Percentiles rank a stretch among this genome's conserved stretches.
Conservation (phyloP, 805 yeast species). For the Schwanniomyces sp. region DNA sequence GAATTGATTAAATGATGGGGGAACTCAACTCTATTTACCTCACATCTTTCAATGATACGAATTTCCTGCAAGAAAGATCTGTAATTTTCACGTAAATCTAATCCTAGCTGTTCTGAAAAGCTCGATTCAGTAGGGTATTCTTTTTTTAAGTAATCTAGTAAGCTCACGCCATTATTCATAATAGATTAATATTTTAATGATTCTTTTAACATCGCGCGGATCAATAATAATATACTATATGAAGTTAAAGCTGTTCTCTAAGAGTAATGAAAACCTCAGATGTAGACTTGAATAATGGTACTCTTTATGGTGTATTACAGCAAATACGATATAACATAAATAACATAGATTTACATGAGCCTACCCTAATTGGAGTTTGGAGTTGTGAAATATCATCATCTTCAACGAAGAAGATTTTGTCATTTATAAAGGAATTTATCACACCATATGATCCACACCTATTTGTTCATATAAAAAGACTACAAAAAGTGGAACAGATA, state of each 20-base stretch:
- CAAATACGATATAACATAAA: slow-evolving; percentile 40
- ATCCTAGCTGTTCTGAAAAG: not conserved
- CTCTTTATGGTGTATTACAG: slow-evolving; percentile 43
- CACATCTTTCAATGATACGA: not conserved
- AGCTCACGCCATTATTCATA: slow-evolving; percentile 3
- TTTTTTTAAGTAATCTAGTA: slow-evolving; percentile 3
- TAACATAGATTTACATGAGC: slow-evolving; percentile 13
- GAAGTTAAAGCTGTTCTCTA: slow-evolving; percentile 2
- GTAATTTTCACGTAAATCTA: not conserved
- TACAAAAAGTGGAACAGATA: slow-evolving; percentile 34
- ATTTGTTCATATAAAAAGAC: slow-evolving; percentile 53
- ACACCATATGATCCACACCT: slow-evolving; percentile 23
- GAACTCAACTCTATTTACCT: not conserved
- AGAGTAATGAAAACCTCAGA: slow-evolving; percentile 9
- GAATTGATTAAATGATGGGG: slow-evolving; percentile 10
- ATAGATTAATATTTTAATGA: not conserved
- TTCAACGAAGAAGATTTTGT: slow-evolving; percentile 25
- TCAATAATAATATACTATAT: slow-evolving; percentile 2
- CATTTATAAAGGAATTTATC: slow-evolving; percentile 24
- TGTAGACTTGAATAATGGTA: slow-evolving; percentile 48
- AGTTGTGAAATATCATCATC: slow-evolving; percentile 43
- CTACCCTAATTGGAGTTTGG: slow-evolving; percentile 45
- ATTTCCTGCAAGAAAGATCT: slow-evolving; percentile 1
- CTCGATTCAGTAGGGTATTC: slow-evolving; percentile 3
- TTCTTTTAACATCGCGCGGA: not conserved